Base-by-base conservation (phyloP, 2,329 filamentous ascomycete genomes). In the Helicocarpus griseus region DNA sequence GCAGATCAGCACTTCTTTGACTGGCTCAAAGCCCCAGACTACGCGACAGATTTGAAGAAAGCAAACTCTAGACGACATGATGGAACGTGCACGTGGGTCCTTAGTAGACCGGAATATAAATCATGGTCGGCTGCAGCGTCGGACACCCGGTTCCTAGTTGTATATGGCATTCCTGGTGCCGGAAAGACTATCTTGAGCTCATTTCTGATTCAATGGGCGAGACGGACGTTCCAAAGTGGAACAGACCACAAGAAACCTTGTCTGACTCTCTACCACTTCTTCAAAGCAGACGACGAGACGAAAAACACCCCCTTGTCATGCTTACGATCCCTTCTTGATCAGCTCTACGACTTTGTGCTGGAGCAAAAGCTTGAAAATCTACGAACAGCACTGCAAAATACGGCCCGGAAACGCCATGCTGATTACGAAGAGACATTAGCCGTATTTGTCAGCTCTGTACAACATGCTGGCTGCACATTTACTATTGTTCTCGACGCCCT, bases 151-250 rank as follows among this genome's bases (percentile, higher is more conserved):
- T 50, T 51, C 6, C 5, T 51, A 4, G 41, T 51, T 4, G 22
- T 51, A 9, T 51, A 51, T 43, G 49, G 49, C 24, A 38, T 46
- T 38, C 49, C 49, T 13, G 41, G 49, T 2, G 40, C 26, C 14
- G 41, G 49, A 21, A 51, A 48, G 31, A 51, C 49, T 8, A 47
- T 51, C 28, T 33, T 51, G 29, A 51, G 49, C 49, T 51, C 49
- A 4, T 51, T 51, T 19, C 22, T 51, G 9, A 26, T 48, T 29
- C 36, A 51, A 39, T n/a, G 41, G 28, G 43, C 28, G 1, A 48
- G 39, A 22, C 17, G 40, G 14, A 36, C 33, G 22, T 51, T 45
- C 19, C 35, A 48, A 17, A 51, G n/a, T 9, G 41, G 39, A 17
- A 45, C 33, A 14, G 49, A 36, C 33, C 39, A 38, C 29, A 36